phyloP scores from a whole-genome alignment of 805 yeast genomes.

The Saccharomycopsis amapae region DNA sequence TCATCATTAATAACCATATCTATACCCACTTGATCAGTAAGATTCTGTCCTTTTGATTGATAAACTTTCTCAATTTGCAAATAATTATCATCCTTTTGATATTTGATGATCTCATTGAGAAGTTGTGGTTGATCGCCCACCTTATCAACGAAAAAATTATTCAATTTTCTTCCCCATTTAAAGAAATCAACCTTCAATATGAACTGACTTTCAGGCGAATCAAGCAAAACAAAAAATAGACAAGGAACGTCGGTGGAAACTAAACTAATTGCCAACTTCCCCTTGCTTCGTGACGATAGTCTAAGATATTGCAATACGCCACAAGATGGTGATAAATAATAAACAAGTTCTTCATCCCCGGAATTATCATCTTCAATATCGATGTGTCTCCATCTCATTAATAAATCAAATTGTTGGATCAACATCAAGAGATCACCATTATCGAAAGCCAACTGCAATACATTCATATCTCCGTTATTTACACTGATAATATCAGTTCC shows the following conservation, averaged over 20 bases:
- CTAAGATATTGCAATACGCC: conserved; percentile 4
- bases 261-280: no score
- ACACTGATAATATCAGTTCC: conserved; percentile 7
- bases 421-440: conserved; percentile 8
- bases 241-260: conserved; percentile 1
- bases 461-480: conserved; percentile 7
- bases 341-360: conserved; percentile 1
- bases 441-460: conserved; percentile 6
- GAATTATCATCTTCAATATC: neutral
- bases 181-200: conserved; percentile 10
- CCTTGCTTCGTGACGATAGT: neutral
- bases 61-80: conserved; percentile 1
- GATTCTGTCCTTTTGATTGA: neutral
- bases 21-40: neutral
- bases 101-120: neutral
- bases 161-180: conserved; percentile 22
- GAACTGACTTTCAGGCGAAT: neutral
- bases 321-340: neutral
- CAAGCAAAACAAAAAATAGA: conserved; percentile 6
- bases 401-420: neutral
- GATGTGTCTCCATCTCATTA: conserved; percentile 14
- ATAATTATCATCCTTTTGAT: neutral
- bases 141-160: conserved; percentile 31
- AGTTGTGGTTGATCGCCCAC: conserved; percentile 24
- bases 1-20: no score